A percentile compares a stretch with the other conserved stretches of the same genome.
These are phyloP conservation scores for Xylaria grammica DNA, from an alignment of 495 filamentous ascomycete species.

Conservation along the genomic window DNA sequence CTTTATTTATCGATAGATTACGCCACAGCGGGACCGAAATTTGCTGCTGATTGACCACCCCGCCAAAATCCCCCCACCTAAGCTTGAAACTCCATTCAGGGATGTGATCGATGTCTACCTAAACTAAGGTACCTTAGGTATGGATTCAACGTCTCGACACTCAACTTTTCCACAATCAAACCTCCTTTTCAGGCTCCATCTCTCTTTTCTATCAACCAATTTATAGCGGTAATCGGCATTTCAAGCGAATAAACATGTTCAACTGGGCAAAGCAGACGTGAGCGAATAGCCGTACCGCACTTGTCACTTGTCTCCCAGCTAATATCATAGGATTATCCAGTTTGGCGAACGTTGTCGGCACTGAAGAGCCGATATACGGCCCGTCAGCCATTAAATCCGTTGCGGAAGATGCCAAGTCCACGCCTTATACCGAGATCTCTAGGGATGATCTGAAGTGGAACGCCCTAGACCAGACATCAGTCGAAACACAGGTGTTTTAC, in stretches of 20 bases:
- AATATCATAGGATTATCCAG: conserved; percentile 55
- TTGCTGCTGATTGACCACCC: conserved; percentile 1
- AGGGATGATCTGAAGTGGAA: conserved; percentile 83
- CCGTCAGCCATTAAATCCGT: conserved; percentile 87
- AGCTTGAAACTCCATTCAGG: conserved; percentile 2
- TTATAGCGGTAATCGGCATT: neutral
- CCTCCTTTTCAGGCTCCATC: neutral
- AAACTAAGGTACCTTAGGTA: neutral
- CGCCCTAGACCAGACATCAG: conserved; percentile 79
- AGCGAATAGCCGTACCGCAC: conserved; percentile 31
- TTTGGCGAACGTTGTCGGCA: conserved; percentile 89
- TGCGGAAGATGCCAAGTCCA: conserved; percentile 75
- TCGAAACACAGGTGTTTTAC: conserved; percentile 98
- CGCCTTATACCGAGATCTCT: conserved; percentile 78
- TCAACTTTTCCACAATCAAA: conserved; percentile 3
- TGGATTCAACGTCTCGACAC: neutral
- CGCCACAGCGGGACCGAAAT: neutral
- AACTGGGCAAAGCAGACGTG: conserved; percentile 57
- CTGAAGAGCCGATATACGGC: conserved; percentile 95
- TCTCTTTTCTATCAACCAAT: neutral
- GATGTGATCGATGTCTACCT: too few species aligned
- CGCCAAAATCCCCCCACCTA: conserved; percentile 10
- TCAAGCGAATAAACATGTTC: conserved; percentile 42
- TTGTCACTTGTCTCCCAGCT: conserved; percentile 15
- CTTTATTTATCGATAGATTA: conserved; percentile 19